A percentile compares a stretch with the other conserved stretches of the same genome.
phyloP scores from a whole-genome alignment of 2,329 filamentous ascomycete genomes.

The Alternaria infectoria region DNA sequence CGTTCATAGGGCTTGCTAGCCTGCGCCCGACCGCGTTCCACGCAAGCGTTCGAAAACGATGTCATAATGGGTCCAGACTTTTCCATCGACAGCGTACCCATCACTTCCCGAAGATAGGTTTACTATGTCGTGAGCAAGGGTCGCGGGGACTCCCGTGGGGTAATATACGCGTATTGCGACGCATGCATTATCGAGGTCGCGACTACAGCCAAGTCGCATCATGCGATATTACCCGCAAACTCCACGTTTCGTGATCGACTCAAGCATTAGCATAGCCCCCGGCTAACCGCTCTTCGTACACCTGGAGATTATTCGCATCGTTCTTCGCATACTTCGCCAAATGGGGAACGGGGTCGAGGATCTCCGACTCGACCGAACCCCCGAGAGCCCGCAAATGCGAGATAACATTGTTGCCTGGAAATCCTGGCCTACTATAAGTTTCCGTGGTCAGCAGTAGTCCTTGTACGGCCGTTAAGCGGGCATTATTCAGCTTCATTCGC shows the following conservation, averaged over 20 bases:
- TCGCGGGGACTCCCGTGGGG: background rate
- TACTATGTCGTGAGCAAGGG: background rate
- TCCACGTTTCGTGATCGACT: background rate
- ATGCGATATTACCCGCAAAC: background rate
- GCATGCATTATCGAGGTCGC: background rate
- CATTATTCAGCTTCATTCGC: conserved; percentile 18
- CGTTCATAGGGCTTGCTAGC: conserved; percentile 16
- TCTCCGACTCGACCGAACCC: background rate
- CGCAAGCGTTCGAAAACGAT: conserved; percentile 4
- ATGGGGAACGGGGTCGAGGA: conserved; percentile 7
- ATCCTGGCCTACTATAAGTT: conserved; percentile 15
- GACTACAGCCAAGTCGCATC: background rate
- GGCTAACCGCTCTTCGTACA: background rate
- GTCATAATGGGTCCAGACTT: background rate
- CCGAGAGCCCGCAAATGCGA: background rate
- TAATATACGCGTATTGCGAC: background rate
- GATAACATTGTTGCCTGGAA: conserved; percentile 18
- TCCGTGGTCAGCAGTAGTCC: conserved; percentile 14
- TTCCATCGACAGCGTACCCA: background rate
- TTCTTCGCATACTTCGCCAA: conserved; percentile 7
- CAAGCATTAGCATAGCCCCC: conserved; percentile 4
- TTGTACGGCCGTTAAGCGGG: conserved; percentile 1
- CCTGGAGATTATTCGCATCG: background rate
- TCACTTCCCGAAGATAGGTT: background rate
- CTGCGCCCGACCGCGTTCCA: conserved; percentile 11